Conservation (phyloP, 192 early-diverging fungal genomes). For the Entomortierella lignicola region DNA sequence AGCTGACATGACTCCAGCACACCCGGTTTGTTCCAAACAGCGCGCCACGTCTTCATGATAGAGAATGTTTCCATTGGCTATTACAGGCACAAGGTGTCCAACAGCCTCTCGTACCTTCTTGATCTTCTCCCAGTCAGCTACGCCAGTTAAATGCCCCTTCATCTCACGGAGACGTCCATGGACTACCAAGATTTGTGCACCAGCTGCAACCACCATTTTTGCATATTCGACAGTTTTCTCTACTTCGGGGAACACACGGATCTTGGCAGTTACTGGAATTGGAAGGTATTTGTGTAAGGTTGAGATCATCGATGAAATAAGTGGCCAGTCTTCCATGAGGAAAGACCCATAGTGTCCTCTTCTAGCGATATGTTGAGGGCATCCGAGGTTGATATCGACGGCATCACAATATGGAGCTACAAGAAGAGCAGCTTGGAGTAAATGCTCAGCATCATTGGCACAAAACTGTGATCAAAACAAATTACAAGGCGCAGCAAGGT, state of each 20-base stretch:
- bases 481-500: too few relatives aligned
- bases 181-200: constrained; percentile 92
- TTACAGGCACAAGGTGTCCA: constrained; percentile 77
- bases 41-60: constrained; percentile 90
- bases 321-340: constrained; percentile 94
- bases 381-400: constrained; percentile 96
- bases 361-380: constrained; percentile 95
- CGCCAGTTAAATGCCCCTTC: constrained; percentile 95
- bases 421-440: constrained; percentile 84
- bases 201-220: constrained; percentile 94
- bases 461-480: constrained; percentile 90
- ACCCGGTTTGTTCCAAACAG: constrained; percentile 87
- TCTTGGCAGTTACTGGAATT: constrained; percentile 97
- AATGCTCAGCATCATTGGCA: constrained; percentile 90
- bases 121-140: constrained; percentile 98
- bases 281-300: constrained; percentile 83
- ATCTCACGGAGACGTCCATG: constrained; percentile 96
- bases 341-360: constrained; percentile 94
- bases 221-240: constrained; percentile 94
- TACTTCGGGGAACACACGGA: constrained; percentile 89
- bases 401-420: constrained; percentile 90
- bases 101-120: constrained; percentile 83
- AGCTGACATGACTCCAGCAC: constrained; percentile 95
- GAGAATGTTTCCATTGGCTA: constrained; percentile 98
- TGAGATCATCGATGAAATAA: constrained; percentile 63